Percentiles rank a stretch among this genome's conserved stretches.
These are phyloP conservation scores for Tremella mesenterica DNA, from an alignment of 768 basidiomycete genomes.

Conservation along the genomic window DNA sequence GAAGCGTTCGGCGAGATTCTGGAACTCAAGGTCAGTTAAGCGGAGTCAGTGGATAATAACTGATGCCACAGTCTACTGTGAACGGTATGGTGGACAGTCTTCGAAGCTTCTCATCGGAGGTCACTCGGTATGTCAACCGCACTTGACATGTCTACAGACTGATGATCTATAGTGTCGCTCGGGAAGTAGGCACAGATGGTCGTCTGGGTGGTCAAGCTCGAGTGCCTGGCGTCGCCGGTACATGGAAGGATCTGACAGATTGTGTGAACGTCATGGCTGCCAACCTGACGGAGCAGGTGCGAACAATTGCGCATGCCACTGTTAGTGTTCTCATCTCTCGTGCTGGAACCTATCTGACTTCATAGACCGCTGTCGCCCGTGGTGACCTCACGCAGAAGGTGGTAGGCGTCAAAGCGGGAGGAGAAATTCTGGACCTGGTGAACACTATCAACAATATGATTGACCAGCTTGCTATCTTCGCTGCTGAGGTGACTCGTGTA, in stretches of 20 bases:
- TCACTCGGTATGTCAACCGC: conserved; percentile 33
- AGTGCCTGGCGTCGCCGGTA: conserved; percentile 42
- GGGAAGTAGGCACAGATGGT: conserved; percentile 80
- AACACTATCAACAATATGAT: conserved; percentile 81
- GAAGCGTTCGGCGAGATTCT: conserved; percentile 72
- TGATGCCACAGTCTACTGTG: conserved; percentile 54
- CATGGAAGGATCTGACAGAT: conserved; percentile 42
- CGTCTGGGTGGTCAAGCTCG: conserved; percentile 41
- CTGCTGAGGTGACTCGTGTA: conserved; percentile 82
- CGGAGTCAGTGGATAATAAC: not conserved
- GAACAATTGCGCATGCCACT: conserved; percentile 85
- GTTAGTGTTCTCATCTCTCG: conserved; percentile 49
- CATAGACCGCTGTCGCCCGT: conserved; percentile 75
- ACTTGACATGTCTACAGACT: not conserved
- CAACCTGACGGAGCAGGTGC: conserved; percentile 62
- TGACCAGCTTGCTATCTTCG: conserved; percentile 54
- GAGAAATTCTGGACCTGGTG: conserved; percentile 91
- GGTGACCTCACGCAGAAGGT: conserved; percentile 94
- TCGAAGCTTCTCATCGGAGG: conserved; percentile 73
- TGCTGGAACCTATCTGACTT: not conserved
- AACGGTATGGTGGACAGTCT: conserved; percentile 93
- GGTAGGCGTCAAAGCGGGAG: conserved; percentile 79
- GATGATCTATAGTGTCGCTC: conserved; percentile 59
- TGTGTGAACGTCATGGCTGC: conserved; percentile 82
- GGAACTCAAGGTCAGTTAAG: conserved; percentile 49